These are phyloP conservation scores for Dendrobium catenatum DNA, from an alignment of 106 monocot species.

Conservation along the genomic window DNA sequence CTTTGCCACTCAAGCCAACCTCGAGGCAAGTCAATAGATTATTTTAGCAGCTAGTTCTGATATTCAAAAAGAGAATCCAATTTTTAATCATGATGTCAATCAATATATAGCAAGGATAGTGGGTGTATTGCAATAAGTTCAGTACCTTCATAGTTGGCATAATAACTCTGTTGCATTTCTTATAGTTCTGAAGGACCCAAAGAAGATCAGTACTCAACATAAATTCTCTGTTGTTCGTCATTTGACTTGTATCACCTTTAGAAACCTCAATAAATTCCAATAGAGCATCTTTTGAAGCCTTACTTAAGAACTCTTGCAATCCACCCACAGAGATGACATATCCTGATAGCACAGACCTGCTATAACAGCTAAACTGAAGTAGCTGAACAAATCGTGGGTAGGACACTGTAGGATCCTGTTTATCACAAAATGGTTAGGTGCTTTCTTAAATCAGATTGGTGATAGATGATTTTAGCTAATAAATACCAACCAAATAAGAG, in stretches of 20 bases:
- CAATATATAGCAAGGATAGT: neutral
- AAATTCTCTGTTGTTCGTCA: slow-evolving; percentile 32
- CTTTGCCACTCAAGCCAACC: neutral
- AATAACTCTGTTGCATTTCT: slow-evolving; percentile 75
- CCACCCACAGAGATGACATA: slow-evolving; percentile 87
- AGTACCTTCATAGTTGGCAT: slow-evolving; percentile 80
- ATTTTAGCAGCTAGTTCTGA: neutral
- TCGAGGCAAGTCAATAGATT: neutral
- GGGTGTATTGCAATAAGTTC: neutral
- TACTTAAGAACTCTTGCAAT: slow-evolving; percentile 90
- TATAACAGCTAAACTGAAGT: slow-evolving; percentile 72
- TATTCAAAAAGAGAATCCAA: slow-evolving; percentile 1
- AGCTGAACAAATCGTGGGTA: slow-evolving; percentile 76
- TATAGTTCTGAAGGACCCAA: slow-evolving; percentile 67
- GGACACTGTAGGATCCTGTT: slow-evolving; percentile 63
- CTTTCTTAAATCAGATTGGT: neutral
- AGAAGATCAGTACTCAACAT: slow-evolving; percentile 68
- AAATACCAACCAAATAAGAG: neutral
- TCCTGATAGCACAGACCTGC: slow-evolving; percentile 76
- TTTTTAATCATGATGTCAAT: neutral
- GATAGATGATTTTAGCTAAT: neutral
- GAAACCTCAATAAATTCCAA: slow-evolving; percentile 57
- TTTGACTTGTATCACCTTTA: slow-evolving; percentile 19
- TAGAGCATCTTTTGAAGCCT: slow-evolving; percentile 51
- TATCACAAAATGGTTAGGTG: neutral